Evolutionary conservation across 148 eudicot genomes (phyloP).

Genomic region (Vaccinium darrowii): DNA sequence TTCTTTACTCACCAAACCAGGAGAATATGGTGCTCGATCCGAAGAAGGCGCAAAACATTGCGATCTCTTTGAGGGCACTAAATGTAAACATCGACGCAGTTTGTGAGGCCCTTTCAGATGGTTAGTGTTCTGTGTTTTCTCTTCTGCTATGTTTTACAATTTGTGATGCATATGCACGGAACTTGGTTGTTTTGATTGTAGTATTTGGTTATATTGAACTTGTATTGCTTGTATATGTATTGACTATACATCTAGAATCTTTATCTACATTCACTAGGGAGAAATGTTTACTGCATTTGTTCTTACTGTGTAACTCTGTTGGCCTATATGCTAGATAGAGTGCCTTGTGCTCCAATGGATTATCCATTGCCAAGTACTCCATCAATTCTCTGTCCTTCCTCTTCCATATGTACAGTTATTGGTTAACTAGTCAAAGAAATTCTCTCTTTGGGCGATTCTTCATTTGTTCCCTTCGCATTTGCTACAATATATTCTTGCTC

Average conservation of each 20-base stretch:
- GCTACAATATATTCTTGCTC: neutral
- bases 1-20: conserved; percentile 46
- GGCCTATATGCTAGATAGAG: neutral
- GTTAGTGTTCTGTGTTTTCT: conserved; percentile 27
- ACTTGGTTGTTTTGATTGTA: neutral
- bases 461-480: neutral
- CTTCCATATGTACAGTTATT: neutral
- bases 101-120: conserved; percentile 89
- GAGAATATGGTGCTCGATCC: conserved; percentile 87
- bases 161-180: neutral
- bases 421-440: neutral
- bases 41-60: conserved; percentile 96
- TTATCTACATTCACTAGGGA: neutral
- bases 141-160: neutral
- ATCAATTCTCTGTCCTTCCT: neutral
- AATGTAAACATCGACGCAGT: conserved; percentile 87
- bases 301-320: neutral
- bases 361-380: neutral
- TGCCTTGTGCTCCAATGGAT: neutral
- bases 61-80: conserved; percentile 80
- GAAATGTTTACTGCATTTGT: neutral
- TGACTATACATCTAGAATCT: neutral
- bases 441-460: neutral
- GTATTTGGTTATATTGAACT: neutral
- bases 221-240: neutral